Conservation (phyloP, 805 yeast genomes). For the Komagataella pseudopastoris region DNA sequence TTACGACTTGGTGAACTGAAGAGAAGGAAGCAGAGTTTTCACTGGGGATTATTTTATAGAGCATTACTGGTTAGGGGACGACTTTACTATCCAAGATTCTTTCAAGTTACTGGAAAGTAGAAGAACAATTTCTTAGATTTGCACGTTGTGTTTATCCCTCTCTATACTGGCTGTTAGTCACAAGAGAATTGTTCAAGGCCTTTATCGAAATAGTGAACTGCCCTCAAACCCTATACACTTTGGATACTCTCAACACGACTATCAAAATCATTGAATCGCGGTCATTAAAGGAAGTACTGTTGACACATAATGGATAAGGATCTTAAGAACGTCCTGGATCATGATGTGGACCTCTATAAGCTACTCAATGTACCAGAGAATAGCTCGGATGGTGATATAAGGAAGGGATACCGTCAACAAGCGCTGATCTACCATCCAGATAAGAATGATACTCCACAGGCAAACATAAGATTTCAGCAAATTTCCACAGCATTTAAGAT, state of each 20-base stretch:
- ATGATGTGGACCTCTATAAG: slow-evolving; percentile 4
- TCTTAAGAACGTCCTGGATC: slow-evolving; percentile 1
- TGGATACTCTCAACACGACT: neutral
- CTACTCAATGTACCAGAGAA: slow-evolving; percentile 1
- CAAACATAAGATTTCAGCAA: slow-evolving; percentile 15
- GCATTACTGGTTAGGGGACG: neutral
- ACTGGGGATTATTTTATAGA: neutral
- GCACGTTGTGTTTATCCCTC: too few relatives aligned
- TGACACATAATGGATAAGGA: neutral
- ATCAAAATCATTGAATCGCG: neutral
- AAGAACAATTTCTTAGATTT: neutral
- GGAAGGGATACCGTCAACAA: slow-evolving; percentile 15
- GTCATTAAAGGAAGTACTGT: neutral
- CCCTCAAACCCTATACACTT: neutral
- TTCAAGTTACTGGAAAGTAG: neutral
- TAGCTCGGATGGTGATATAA: slow-evolving; percentile 6
- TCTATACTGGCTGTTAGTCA: neutral
- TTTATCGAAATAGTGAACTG: too few relatives aligned
- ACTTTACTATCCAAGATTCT: neutral
- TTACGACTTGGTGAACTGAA: neutral
- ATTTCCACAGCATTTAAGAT: slow-evolving; percentile 14
- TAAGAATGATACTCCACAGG: slow-evolving; percentile 15
- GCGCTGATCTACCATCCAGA: slow-evolving; percentile 21
- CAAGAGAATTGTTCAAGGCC: neutral
- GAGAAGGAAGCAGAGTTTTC: neutral